Percentiles rank a stretch among this genome's conserved stretches.
Evolutionary conservation across 106 monocot genomes (phyloP).

Genomic region (Xerophyta viscosa): DNA sequence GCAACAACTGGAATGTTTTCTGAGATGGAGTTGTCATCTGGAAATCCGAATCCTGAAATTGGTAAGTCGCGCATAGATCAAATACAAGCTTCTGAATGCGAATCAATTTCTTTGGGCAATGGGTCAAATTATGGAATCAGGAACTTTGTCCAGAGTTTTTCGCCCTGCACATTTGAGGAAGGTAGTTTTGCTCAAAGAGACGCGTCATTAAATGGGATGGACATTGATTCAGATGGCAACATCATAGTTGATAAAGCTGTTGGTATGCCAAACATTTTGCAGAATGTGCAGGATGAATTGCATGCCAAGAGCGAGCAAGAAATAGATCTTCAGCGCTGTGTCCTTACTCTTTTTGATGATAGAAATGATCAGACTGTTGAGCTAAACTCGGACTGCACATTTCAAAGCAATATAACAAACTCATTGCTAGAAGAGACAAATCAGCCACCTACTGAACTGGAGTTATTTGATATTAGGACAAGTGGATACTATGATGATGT

Average conservation of each 20-base stretch:
- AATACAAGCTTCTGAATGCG: conserved; percentile 14
- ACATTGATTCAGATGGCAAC: conserved; percentile 4
- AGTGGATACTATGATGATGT: conserved; percentile 8
- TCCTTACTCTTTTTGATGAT: conserved; percentile 11
- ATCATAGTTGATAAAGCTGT: conserved; percentile 14
- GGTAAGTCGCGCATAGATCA: conserved; percentile 17
- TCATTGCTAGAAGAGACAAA: conserved; percentile 26
- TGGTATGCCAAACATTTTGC: conserved; percentile 5
- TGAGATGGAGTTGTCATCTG: conserved; percentile 10
- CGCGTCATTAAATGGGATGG: conserved; percentile 7
- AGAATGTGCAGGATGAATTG: conserved; percentile 10
- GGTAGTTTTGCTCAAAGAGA: conserved; percentile 10
- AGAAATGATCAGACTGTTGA: conserved; percentile 12
- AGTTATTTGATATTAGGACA: conserved; percentile 18
- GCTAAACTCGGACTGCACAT: conserved; percentile 14
- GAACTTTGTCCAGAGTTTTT: conserved; percentile 11
- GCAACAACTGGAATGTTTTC: neutral
- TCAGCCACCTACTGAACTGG: conserved; percentile 22
- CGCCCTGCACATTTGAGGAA: conserved; percentile 9
- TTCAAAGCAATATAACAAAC: conserved; percentile 22
- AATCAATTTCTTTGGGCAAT: conserved; percentile 14
- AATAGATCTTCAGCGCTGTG: conserved; percentile 11
- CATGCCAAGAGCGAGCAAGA: conserved; percentile 6
- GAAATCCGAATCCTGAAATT: conserved; percentile 8
- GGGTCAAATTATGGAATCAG: conserved; percentile 12